Base-by-base conservation (phyloP, 2,329 filamentous ascomycete species). In the Exophiala mesophila region DNA sequence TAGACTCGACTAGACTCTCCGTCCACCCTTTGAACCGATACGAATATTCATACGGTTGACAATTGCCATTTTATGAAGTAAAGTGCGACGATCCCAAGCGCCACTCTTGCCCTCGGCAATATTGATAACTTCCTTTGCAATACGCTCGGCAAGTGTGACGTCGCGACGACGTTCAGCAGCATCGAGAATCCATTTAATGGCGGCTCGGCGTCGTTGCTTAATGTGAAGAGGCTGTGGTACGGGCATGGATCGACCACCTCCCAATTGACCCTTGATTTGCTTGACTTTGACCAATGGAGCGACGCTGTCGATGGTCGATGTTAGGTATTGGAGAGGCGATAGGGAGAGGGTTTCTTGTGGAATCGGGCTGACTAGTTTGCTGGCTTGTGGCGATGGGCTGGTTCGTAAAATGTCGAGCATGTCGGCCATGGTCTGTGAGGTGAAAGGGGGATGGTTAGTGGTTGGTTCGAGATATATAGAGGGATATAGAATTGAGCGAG, bases 151-250 rank as follows among this genome's bases (percentile, higher is more conserved):
- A 59, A 94, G 84, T 63, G 82, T 80, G 50, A 76, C 76, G 52
- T 82, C 84, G 50, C 77, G 78, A 67, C 84, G 82, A 73, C 88
- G 92, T 50, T 78, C 78, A 28, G 88, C 86, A n/a, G 80, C 76
- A 50, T 88, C 82, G 45, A 97, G 66, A 55, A 98, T 94, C 92
- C 92, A 98, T 63, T 77, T 71, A 53, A 96, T 83, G 2, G 90
- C 89, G 37, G 74, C 73, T 41, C 89, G 76, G 54, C 90, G 75
- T 50, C 90, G 77, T 63, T 94, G 85, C 47, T 88, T 77, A 50
- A 83, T 67, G 1, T 73, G 71, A 15, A 97, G 72, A 1, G 92
- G 90, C 16, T 82, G 73, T 0, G 92, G 92, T 24, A 96, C 76
- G 42, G 90, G 87, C 45, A 96, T 76, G 9, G 87, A 78, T 24